Evolutionary conservation across 2,329 filamentous ascomycete genomes (phyloP).

Genomic region (Penicillium sp.): DNA sequence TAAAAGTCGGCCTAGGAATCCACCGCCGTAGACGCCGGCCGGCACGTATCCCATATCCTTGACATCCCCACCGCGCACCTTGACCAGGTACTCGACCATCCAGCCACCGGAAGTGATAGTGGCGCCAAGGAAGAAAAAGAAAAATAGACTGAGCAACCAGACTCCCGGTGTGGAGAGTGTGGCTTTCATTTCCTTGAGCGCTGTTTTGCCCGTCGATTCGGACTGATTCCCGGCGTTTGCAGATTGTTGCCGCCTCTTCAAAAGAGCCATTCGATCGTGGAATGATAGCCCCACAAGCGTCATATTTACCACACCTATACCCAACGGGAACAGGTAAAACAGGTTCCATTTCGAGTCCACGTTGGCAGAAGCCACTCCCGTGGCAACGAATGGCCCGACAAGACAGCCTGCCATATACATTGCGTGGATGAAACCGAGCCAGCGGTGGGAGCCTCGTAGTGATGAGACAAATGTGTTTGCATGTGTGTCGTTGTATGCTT

Average conservation of each 20-base stretch:
- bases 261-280: slow-evolving; percentile 36
- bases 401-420: slow-evolving; percentile 60
- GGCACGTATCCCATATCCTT: slow-evolving; percentile 62
- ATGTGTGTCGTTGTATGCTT: slow-evolving; percentile 64
- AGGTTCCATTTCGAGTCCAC: slow-evolving; percentile 50
- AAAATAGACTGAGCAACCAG: slow-evolving; percentile 62
- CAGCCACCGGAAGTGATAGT: slow-evolving; percentile 57
- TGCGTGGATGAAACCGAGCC: slow-evolving; percentile 64
- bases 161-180: slow-evolving; percentile 33
- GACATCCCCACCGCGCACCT: slow-evolving; percentile 57
- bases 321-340: slow-evolving; percentile 58
- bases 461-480: slow-evolving; percentile 61
- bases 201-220: slow-evolving; percentile 2
- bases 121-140: slow-evolving; percentile 62
- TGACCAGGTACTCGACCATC: slow-evolving; percentile 64
- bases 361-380: slow-evolving; percentile 47
- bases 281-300: slow-evolving; percentile 51
- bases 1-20: slow-evolving; percentile 56
- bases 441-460: slow-evolving; percentile 55
- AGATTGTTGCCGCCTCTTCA: background rate
- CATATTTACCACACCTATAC: slow-evolving; percentile 53
- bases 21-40: slow-evolving; percentile 59
- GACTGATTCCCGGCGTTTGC: background rate
- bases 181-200: slow-evolving; percentile 24
- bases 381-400: slow-evolving; percentile 56